These are phyloP conservation scores for Aspergillus intermedius DNA, from an alignment of 2,329 filamentous ascomycete genomes.

Conservation along the genomic window DNA sequence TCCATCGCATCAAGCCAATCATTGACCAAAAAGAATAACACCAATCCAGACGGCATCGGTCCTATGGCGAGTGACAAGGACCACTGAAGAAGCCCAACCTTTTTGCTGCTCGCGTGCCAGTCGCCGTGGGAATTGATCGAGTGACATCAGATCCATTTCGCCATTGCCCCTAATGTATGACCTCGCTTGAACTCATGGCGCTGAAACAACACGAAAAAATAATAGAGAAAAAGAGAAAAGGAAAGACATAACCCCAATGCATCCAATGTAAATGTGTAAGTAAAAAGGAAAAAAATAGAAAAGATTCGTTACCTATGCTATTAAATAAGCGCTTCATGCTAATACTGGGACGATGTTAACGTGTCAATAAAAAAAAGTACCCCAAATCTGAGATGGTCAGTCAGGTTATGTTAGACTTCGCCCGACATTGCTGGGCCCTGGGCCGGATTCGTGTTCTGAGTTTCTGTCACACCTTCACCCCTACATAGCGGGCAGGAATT, in stretches of 20 bases:
- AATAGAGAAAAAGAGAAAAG: background rate
- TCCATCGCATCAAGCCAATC: background rate
- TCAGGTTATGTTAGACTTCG: background rate
- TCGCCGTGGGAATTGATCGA: background rate
- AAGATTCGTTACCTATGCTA: conserved; percentile 18
- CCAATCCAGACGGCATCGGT: background rate
- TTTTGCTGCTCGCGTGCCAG: background rate
- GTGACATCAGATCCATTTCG: background rate
- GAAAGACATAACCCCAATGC: background rate
- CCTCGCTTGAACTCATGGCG: background rate
- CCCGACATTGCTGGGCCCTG: conserved; percentile 7
- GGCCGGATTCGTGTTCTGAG: conserved; percentile 12
- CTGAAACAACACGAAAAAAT: background rate
- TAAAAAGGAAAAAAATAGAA: conserved; percentile 4
- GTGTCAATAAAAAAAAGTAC: background rate
- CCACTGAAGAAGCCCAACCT: background rate
- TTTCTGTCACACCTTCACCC: conserved; percentile 38
- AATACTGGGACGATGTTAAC: conserved; percentile 11
- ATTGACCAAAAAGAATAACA: background rate
- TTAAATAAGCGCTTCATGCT: conserved; percentile 27
- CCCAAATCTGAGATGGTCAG: background rate
- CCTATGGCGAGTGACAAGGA: background rate
- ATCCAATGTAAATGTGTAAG: background rate
- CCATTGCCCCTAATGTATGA: background rate
- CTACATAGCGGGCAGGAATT: conserved; percentile 35